These are phyloP conservation scores for Hyphopichia burtonii DNA, from an alignment of 1,139 yeast species.

Conservation along the genomic window DNA sequence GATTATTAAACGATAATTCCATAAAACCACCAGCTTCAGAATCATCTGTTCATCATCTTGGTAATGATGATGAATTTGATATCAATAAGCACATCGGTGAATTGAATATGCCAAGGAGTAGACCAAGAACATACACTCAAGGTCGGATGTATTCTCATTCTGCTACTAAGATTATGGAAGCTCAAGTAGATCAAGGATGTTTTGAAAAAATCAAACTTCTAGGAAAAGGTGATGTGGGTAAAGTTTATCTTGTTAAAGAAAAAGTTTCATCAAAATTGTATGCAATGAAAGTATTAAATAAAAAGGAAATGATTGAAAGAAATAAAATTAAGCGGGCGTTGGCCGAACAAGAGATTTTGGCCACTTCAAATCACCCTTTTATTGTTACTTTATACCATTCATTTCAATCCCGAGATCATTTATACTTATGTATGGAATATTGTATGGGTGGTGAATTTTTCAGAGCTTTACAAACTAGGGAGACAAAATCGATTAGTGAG, in stretches of 20 bases:
- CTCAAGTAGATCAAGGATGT: conserved; percentile 80
- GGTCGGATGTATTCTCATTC: conserved; percentile 69
- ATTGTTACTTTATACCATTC: conserved; percentile 95
- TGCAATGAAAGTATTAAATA: conserved; percentile 90
- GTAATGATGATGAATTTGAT: conserved; percentile 32
- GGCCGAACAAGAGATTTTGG: conserved; percentile 95
- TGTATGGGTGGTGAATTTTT: conserved; percentile 99
- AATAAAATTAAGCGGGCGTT: conserved; percentile 91
- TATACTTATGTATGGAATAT: conserved; percentile 97
- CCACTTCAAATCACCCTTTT: conserved; percentile 95
- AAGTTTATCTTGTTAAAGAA: conserved; percentile 88
- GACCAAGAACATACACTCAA: conserved; percentile 53
- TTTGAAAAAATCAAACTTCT: conserved; percentile 85
- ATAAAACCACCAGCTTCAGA: conserved; percentile 6
- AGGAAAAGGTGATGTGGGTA: conserved; percentile 98
- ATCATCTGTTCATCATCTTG: neutral
- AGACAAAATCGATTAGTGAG: conserved; percentile 81
- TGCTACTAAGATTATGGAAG: conserved; percentile 71
- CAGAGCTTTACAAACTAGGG: conserved; percentile 90
- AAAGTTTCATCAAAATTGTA: conserved; percentile 70
- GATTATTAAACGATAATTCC: conserved; percentile 27
- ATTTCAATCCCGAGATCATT: conserved; percentile 87
- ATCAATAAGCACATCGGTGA: conserved; percentile 56
- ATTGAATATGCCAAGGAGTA: conserved; percentile 33
- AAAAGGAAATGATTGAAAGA: conserved; percentile 91